Base-by-base conservation (phyloP, 805 yeast species). In the Ogataea dorogensis region DNA sequence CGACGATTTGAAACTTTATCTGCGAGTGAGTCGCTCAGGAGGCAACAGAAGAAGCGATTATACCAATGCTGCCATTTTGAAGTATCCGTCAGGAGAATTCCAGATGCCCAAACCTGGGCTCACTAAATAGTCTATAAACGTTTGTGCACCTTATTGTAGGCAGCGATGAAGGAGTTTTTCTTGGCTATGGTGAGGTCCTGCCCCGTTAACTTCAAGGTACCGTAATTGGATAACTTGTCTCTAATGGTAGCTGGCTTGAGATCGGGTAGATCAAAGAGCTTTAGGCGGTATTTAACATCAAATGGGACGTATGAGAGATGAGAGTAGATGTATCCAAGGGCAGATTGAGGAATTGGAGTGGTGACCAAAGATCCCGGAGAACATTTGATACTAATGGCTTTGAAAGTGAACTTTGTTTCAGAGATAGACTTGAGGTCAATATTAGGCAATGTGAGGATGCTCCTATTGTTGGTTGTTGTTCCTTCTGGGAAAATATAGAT, bases 401-500 rank as follows among this genome's bases (percentile, higher is more conserved):
- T 68, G 39, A 60, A 44, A 7, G 47, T 49, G 39, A 58, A 56
- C 3, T 24, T 38, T 9, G 28, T 28, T 8, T 20, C 10, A 17
- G 36, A 16, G 12, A 54, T 44, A 6, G 35, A 20, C 10, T 22
- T 23, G 7, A 43, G 16, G 24, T 50, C 50, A 12, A 64, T 54
- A 4, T 53, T 31, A 22, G 65, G 63, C 37, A 84, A 73, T 3
- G 86, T 77, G 43, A 89, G 67, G 1, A 89, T 54, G 0, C 88
- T 79, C 43, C 79, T 79, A 33, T 94, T 93, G 54, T 89, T 91
- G 0, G 95, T 77, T 0, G 95, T 71, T 0, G 95, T 85, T 0
- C 95, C 95, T 53, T 88, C 97, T 3, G 81, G 68, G 40, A 87
- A 77, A 15, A 83, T 47, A 34, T 71, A 79, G 4, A 77, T 67